Base-by-base conservation (phyloP, 176 grass and related monocot genomes). In the Ensete glaucum region DNA sequence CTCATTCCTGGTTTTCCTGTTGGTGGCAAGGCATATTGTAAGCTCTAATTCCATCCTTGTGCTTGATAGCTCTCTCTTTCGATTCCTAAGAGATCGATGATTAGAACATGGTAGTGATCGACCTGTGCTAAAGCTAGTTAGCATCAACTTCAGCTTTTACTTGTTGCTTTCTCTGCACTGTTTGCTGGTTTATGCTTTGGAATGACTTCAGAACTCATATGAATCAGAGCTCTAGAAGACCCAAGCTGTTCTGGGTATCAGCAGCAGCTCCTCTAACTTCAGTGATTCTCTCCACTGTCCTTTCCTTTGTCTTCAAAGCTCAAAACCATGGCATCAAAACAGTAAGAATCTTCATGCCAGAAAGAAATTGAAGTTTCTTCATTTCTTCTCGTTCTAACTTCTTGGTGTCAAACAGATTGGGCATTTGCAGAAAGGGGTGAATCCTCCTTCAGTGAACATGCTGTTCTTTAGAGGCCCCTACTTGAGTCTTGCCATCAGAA, bases 371-470 rank as follows among this genome's bases (percentile, higher is more conserved):
- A 26, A 70, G 12, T 20, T 22, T 19, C 6, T 15, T 16, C 1
- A 8, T 8, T n/a, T 51, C 13, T 20, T 70, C 10, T 51, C 52
- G 52, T 73, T 74, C 14, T 56, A 25, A 72, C 53, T 56, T 26
- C 53, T 57, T 74, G 52, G 11, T 74, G 22, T 56, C 9, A 73
- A 72, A 54, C 82, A 99, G 96, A 99, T 99, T 73, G 96, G 96
- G 20, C 54, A 88, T 64, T 82, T 99, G 25, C 88, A 87, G 3
- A 85, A 70, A 79, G 91, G 96, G 60, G 78, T 95, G 73, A 99
- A 99, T 79, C 96, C 96, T 71, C 91, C 96, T 54, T 99, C 96
- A 71, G 85, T 65, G 12, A 99, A 99, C 85, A 81, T 99, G 91
- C 85, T 99, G 43, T 69, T 74, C 29, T 99, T 99, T 83, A 64